Evolutionary conservation across 2,329 filamentous ascomycete species (phyloP).

Genomic region (Sporothrix globosa): DNA sequence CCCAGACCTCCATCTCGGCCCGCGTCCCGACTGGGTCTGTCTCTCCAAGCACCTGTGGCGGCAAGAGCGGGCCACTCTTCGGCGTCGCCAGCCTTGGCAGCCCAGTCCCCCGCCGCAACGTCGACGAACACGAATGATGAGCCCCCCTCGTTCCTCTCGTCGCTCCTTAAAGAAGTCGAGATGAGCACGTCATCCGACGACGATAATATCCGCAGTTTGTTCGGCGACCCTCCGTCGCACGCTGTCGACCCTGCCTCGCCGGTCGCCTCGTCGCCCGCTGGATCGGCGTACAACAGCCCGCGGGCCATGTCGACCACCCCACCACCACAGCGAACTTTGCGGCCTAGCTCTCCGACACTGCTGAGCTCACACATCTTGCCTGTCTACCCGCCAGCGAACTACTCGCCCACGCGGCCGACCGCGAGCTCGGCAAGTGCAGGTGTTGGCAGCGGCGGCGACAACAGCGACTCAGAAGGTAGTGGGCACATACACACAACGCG

Average conservation of each 20-base stretch:
- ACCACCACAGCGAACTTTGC: constrained; percentile 62
- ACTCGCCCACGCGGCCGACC: constrained; percentile 61
- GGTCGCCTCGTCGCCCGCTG: constrained; percentile 62
- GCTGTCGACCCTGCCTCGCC: constrained; percentile 42
- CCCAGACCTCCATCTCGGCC: constrained; percentile 10
- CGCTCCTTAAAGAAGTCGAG: constrained; percentile 86
- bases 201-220: constrained; percentile 51
- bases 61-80: constrained; percentile 29
- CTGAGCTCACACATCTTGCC: constrained; percentile 74
- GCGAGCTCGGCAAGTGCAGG: constrained; percentile 25
- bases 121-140: constrained; percentile 42
- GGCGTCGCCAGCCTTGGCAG: background rate
- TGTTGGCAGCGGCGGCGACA: constrained; percentile 44
- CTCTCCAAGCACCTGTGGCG: constrained; percentile 8
- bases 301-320: constrained; percentile 70
- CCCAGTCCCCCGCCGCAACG: constrained; percentile 18
- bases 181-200: constrained; percentile 63
- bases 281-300: constrained; percentile 68
- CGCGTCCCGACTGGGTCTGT: constrained; percentile 13
- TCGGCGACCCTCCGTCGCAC: constrained; percentile 39
- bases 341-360: constrained; percentile 67
- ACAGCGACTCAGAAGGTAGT: constrained; percentile 46
- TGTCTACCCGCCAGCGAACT: constrained; percentile 73
- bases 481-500: constrained; percentile 10
- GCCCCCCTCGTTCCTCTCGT: constrained; percentile 80